These are phyloP conservation scores for Daedaleopsis sinensis DNA, from an alignment of 768 basidiomycete species.

Conservation along the genomic window DNA sequence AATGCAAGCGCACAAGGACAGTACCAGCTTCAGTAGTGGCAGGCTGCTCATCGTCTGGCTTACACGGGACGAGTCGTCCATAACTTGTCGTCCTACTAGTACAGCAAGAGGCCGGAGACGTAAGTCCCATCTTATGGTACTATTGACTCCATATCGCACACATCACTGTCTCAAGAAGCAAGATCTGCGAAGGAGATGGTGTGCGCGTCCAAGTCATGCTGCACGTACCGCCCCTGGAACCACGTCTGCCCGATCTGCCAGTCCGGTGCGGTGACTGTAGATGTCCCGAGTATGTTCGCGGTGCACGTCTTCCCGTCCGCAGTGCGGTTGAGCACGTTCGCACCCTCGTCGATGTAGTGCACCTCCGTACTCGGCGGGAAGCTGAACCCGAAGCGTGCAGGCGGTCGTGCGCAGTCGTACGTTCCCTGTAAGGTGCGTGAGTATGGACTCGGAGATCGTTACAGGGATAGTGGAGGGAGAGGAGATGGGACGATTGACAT, in stretches of 20 bases:
- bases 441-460: too few species aligned
- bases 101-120: too few species aligned
- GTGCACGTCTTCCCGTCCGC: constrained; percentile 17
- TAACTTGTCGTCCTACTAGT: too few species aligned
- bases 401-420: constrained; percentile 17
- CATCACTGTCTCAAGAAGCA: background rate
- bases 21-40: too few species aligned
- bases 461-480: too few species aligned
- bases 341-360: constrained; percentile 18
- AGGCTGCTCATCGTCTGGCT: too few species aligned
- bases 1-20: too few species aligned
- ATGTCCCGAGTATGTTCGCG: constrained; percentile 20
- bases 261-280: constrained; percentile 6
- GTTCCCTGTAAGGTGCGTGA: constrained; percentile 10
- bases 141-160: background rate
- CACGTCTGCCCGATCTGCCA: constrained; percentile 23
- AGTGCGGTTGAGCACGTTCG: constrained; percentile 19
- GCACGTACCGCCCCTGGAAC: constrained; percentile 22
- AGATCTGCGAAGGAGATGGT: constrained; percentile 17
- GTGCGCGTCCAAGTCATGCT: constrained; percentile 15
- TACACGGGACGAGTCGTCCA: too few species aligned
- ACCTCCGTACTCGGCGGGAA: constrained; percentile 16
- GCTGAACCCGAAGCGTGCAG: constrained; percentile 20
- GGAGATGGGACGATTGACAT: too few species aligned
- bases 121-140: background rate